Evolutionary conservation across 495 filamentous ascomycete genomes (phyloP).

Genomic region (Aspergillus funiculosus): DNA sequence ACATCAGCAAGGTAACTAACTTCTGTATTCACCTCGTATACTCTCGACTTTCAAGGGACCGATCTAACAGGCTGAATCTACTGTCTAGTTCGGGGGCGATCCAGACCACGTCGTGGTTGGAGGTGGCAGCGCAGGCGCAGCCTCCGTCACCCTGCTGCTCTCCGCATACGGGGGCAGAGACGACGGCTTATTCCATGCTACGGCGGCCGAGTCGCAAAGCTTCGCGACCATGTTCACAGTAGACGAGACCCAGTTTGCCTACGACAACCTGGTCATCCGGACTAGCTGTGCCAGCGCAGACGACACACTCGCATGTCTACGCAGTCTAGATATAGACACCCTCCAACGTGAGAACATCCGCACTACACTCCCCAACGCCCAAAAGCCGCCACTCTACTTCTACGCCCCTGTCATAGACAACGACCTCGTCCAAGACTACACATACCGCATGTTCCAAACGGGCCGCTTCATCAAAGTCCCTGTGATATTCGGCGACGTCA

Average conservation of each 20-base stretch:
- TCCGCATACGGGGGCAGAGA: constrained; percentile 55
- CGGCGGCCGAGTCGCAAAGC: constrained; percentile 59
- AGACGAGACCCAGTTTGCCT: constrained; percentile 57
- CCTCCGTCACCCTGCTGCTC: constrained; percentile 60
- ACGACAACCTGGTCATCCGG: constrained; percentile 53
- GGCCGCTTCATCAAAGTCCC: constrained; percentile 64
- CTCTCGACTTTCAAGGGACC: neutral
- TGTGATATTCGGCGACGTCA: constrained; percentile 63
- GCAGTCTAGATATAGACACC: constrained; percentile 39
- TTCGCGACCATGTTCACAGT: constrained; percentile 57
- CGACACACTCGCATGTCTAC: constrained; percentile 55
- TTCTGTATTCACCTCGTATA: neutral
- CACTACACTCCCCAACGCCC: constrained; percentile 49
- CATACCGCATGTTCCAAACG: constrained; percentile 51
- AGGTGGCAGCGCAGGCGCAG: constrained; percentile 67
- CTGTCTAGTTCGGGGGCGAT: constrained; percentile 62
- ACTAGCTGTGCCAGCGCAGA: constrained; percentile 44
- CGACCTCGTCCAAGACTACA: constrained; percentile 53
- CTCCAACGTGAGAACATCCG: constrained; percentile 51
- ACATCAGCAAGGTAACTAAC: constrained; percentile 48
- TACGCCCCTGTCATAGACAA: constrained; percentile 57
- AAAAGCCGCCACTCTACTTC: constrained; percentile 46
- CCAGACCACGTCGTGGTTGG: constrained; percentile 65
- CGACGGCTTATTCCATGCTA: constrained; percentile 55
- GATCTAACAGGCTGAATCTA: neutral